Evolutionary conservation across 768 basidiomycete genomes (phyloP), one percentile per base, ranked within the genome.

Genomic region (Russula dissimulans): DNA sequence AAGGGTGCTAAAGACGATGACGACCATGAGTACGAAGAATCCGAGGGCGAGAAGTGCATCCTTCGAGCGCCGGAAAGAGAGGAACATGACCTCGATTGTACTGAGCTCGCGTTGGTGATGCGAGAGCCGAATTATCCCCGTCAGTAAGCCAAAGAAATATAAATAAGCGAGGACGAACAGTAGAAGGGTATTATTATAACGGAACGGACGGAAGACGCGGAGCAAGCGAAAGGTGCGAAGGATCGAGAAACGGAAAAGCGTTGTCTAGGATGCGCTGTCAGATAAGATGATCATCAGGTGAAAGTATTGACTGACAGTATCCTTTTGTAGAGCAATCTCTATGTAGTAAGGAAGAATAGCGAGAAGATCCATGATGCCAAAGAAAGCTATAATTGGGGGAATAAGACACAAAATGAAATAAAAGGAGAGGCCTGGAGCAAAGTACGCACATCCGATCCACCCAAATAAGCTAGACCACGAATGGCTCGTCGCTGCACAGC

Each of bases 81-180:
- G 79, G 70, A 88, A 92, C 93, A 95, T 97, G 67, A 91, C 90
- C 76, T 92, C 89, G 51, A 91, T 91, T 0, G 90, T 91, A 48
- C 89, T 90, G 57, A 18, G 48, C 11, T 10, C 46, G 32, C 34
- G 22, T 29, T 58, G 7, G 34, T 10, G 34, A 36, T 2, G 34
- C 34, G 34, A 48, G 17, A 17, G 14, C 15, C 14, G 26, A 29
- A 26, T 22, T 22, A 12, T 4, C 31, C 8, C 7, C 17, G 29
- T 47, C 14, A 55, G 41, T 15, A 14, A 54, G 31, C 15, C 14
- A 56, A 42, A 3, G 26, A 41, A 4, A 59, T 6, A 29, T 17
- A 22, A 12, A 18, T n/a, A 41, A 51, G 18, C 41, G 6, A 18
- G 45, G 4, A 36, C 49, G 78, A 71, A 91, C 84, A 91, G 73